phyloP scores from a whole-genome alignment of 2,329 filamentous ascomycete genomes.

The Penicillium sp. region DNA sequence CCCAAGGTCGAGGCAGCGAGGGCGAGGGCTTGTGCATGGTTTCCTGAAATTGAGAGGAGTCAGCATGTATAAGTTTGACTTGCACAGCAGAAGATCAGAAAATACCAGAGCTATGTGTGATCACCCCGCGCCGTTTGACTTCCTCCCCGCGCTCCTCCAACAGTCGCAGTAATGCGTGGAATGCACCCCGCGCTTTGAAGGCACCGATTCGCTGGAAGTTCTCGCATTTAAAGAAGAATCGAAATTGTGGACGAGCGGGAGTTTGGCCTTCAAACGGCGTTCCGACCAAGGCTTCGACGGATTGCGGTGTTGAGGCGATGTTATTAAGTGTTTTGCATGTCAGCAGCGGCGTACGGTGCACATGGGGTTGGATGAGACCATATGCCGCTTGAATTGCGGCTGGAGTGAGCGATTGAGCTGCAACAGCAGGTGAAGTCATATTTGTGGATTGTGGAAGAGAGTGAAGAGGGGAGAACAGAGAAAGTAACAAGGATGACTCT shows the following conservation, averaged over 20 bases:
- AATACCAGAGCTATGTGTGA: constrained; percentile 84
- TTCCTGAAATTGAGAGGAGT: constrained; percentile 59
- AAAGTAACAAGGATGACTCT: not conserved
- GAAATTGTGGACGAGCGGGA: constrained; percentile 64
- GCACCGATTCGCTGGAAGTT: constrained; percentile 87
- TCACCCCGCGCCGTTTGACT: constrained; percentile 66
- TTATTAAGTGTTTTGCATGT: constrained; percentile 72
- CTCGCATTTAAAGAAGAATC: constrained; percentile 93
- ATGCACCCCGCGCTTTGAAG: constrained; percentile 89
- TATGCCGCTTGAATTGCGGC: constrained; percentile 70
- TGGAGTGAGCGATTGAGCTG: constrained; percentile 59
- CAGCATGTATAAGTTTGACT: not conserved
- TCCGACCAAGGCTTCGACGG: constrained; percentile 51
- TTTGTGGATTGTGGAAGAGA: not conserved
- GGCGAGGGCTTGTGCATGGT: constrained; percentile 89
- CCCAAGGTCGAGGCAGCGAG: constrained; percentile 72
- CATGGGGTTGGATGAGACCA: constrained; percentile 66
- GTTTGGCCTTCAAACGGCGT: constrained; percentile 57
- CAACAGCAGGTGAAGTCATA: constrained; percentile 44
- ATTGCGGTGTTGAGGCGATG: constrained; percentile 71
- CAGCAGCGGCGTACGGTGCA: constrained; percentile 80
- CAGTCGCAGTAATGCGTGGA: constrained; percentile 75
- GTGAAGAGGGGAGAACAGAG: not conserved
- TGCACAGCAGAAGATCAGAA: constrained; percentile 3
- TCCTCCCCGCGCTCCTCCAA: constrained; percentile 61